phyloP scores from a whole-genome alignment of 169 alveolate species.

The Eimeria praecox region DNA sequence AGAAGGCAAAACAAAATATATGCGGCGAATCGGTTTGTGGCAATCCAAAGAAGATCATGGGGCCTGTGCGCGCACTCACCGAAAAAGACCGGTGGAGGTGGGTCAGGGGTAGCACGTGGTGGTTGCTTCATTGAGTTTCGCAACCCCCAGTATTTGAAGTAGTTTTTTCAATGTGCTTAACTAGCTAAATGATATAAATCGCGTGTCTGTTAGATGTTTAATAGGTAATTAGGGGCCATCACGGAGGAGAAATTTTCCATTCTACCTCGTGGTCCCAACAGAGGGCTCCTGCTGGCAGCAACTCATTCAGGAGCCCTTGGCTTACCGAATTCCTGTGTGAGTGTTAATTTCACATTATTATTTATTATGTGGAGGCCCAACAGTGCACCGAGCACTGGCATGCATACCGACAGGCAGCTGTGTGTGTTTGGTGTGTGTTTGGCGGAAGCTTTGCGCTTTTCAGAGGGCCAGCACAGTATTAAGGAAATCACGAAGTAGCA shows the following conservation, averaged over 20 bases:
- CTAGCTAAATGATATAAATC: not conserved
- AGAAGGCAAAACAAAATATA: not conserved
- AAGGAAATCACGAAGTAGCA: not conserved
- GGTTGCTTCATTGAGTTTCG: not conserved
- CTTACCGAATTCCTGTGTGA: not conserved
- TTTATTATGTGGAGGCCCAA: not conserved
- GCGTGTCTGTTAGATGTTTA: not conserved
- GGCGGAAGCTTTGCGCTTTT: not conserved
- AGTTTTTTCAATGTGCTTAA: not conserved
- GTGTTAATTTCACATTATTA: not conserved
- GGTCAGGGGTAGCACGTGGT: conserved; percentile 10
- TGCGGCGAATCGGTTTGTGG: not conserved
- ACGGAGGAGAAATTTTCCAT: not conserved
- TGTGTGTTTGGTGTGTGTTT: not conserved
- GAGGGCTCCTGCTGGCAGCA: not conserved
- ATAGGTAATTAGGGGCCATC: not conserved
- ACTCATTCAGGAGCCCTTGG: not conserved
- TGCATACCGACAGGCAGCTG: not conserved
- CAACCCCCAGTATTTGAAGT: not conserved
- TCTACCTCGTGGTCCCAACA: not conserved
- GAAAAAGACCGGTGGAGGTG: conserved; percentile 20
- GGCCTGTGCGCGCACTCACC: not conserved
- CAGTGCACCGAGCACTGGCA: not conserved
- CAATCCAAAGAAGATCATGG: not conserved
- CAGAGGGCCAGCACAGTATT: not conserved